phyloP scores from a whole-genome alignment of 1,284 basidiomycete genomes.

The Puccinia coronata region DNA sequence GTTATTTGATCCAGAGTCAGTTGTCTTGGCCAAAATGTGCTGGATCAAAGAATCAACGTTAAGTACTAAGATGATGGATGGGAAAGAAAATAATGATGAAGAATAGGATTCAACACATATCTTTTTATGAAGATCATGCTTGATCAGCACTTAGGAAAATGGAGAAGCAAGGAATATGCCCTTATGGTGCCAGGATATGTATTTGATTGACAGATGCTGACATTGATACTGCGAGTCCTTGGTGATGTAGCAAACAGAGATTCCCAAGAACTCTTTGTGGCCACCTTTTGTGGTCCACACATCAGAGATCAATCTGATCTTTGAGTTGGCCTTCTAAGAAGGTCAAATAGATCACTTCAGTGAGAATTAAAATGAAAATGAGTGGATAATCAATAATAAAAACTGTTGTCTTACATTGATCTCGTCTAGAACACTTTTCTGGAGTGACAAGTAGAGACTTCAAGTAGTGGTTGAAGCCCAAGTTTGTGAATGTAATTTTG shows the following conservation, averaged over 20 bases:
- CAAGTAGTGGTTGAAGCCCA: background rate
- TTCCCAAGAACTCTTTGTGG: background rate
- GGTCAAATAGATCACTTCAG: background rate
- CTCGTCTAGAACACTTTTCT: too few species aligned
- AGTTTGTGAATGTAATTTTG: background rate
- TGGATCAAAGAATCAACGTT: background rate
- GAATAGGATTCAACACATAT: background rate
- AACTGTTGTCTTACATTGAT: background rate
- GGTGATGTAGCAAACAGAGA: background rate
- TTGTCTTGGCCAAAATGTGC: background rate
- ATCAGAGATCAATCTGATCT: background rate
- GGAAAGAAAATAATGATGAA: background rate
- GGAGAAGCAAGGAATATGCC: background rate
- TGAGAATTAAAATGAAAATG: background rate
- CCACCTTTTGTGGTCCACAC: too few species aligned
- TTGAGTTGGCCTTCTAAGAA: background rate
- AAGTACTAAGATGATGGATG: background rate
- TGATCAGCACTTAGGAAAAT: background rate
- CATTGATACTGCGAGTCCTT: background rate
- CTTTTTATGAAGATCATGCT: background rate
- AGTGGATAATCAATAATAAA: background rate
- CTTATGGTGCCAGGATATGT: background rate
- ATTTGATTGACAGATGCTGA: too few species aligned
- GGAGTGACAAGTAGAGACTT: background rate
- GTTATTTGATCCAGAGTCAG: constrained; percentile 2